Base-by-base conservation (phyloP, 257 asterid species). In the Ophiorrhiza pumila region DNA sequence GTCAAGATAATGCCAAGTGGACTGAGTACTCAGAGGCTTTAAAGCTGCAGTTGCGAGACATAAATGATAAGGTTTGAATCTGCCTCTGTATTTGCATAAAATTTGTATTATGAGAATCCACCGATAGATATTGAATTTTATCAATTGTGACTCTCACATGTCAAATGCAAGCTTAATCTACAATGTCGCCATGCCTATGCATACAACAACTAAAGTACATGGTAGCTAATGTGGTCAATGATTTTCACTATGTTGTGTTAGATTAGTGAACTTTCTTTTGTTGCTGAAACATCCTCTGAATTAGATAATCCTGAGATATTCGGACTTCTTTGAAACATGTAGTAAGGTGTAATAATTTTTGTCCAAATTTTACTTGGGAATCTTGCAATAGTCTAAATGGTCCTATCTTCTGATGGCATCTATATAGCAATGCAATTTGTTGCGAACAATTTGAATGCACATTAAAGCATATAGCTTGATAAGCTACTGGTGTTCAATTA, bases 51-150 rank as follows among this genome's bases (percentile, higher is more conserved):
- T 82, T 93, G 64, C 87, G 85, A 37, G 87, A 87, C 82, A 82
- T 93, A 65, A 90, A 91, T 72, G 76, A 85, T 58, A 90, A 86
- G 96, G 98, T n/a, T n/a, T n/a, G n/a, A n/a, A n/a, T n/a, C n/a
- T n/a, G n/a, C n/a, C n/a, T n/a, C n/a, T n/a, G n/a, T n/a, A n/a
- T n/a, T n/a, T n/a, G n/a, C n/a, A n/a, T n/a, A n/a, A n/a, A n/a
- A n/a, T n/a, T n/a, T n/a, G n/a, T n/a, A n/a, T n/a, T n/a, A n/a
- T n/a, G n/a, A n/a, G n/a, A n/a, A n/a, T n/a, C n/a, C n/a, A n/a
- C n/a, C n/a, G n/a, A n/a, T n/a, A n/a, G n/a, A n/a, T n/a, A n/a
- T n/a, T n/a, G n/a, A n/a, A n/a, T n/a, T n/a, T n/a, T n/a, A n/a
- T n/a, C n/a, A n/a, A n/a, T n/a, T 39, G 22, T 46, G 45, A 41